Conservation (phyloP, 805 yeast genomes). For the Spathaspora sp. region DNA sequence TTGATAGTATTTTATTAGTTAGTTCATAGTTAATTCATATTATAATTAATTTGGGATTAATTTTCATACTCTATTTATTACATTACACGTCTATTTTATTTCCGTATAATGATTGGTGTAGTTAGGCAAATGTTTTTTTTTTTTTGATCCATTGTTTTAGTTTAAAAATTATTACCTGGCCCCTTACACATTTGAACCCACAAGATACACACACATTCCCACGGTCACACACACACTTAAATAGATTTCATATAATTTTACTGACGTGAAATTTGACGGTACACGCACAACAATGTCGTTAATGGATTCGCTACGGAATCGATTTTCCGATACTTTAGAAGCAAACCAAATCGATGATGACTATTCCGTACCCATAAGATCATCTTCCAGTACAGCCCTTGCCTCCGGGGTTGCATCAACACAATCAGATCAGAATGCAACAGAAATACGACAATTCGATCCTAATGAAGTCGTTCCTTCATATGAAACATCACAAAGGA, state of each 20-base stretch:
- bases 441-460: conserved; percentile 13
- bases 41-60: neutral
- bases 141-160: neutral
- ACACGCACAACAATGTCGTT: conserved; percentile 15
- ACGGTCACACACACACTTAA: neutral
- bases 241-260: neutral
- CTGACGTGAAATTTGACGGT: neutral
- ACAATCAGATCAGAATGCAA: neutral
- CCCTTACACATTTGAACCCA: neutral
- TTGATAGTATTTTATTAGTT: neutral
- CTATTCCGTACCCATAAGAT: conserved; percentile 11
- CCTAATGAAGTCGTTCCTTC: conserved; percentile 38
- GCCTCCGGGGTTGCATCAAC: neutral
- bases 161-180: neutral
- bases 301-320: conserved; percentile 20
- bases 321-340: conserved; percentile 23
- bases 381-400: neutral
- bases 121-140: neutral
- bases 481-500: conserved; percentile 36
- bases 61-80: neutral
- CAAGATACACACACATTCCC: neutral
- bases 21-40: neutral
- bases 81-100: too few relatives aligned
- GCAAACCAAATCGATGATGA: conserved; percentile 33
- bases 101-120: neutral